These are phyloP conservation scores for Dipodascus geniculatus DNA, from an alignment of 805 yeast genomes.

Conservation along the genomic window DNA sequence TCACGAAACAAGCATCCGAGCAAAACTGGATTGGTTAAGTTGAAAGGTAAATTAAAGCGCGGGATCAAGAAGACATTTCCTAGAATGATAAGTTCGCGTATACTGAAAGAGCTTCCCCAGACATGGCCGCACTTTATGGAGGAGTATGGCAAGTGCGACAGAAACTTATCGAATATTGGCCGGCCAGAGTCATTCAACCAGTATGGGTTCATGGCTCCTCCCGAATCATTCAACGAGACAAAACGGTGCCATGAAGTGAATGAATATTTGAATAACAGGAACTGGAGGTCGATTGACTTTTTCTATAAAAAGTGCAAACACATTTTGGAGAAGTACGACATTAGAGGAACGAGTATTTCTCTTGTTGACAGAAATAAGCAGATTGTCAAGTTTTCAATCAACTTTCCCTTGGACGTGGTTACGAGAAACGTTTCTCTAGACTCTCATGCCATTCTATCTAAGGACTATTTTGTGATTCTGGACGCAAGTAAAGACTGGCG, in stretches of 20 bases:
- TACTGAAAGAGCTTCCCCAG: neutral
- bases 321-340: slow-evolving; percentile 29
- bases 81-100: neutral
- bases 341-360: slow-evolving; percentile 47
- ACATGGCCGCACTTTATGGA: slow-evolving; percentile 2
- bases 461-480: slow-evolving; percentile 38
- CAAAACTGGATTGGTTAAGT: neutral
- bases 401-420: slow-evolving; percentile 37
- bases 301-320: slow-evolving; percentile 28
- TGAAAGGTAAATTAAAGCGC: neutral
- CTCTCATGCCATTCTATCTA: slow-evolving; percentile 54
- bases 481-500: slow-evolving; percentile 69
- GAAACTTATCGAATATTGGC: slow-evolving; percentile 27
- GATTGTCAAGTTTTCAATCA: slow-evolving; percentile 37
- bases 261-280: slow-evolving; percentile 9
- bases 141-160: slow-evolving; percentile 3
- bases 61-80: slow-evolving; percentile 1
- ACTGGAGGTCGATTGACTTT: slow-evolving; percentile 28
- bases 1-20: neutral
- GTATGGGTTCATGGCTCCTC: slow-evolving; percentile 44
- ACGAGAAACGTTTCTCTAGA: slow-evolving; percentile 51
- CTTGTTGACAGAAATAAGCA: slow-evolving; percentile 40
- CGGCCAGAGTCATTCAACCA: slow-evolving; percentile 43
- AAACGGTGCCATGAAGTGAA: slow-evolving; percentile 5
- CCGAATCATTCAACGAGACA: slow-evolving; percentile 42